A percentile compares a stretch with the other conserved stretches of the same genome.
phyloP scores from a whole-genome alignment of 2,329 filamentous ascomycete genomes.

The Cladorrhinum sp. region DNA sequence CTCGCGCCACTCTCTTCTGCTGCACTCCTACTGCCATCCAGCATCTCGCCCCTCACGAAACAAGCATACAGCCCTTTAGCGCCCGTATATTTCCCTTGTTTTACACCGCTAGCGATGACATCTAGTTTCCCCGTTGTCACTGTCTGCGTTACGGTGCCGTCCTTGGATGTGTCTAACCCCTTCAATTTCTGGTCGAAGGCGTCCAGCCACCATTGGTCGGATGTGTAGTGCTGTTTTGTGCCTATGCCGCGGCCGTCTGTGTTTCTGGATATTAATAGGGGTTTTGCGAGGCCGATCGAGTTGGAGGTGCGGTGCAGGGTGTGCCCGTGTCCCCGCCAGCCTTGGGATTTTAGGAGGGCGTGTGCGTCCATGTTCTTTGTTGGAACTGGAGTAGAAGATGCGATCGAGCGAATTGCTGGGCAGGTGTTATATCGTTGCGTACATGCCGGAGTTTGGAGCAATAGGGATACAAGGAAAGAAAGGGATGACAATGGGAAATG shows the following conservation, averaged over 20 bases:
- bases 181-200: conserved; percentile 90
- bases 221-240: conserved; percentile 63
- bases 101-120: conserved; percentile 47
- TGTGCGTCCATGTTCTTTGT: conserved; percentile 69
- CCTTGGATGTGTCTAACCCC: conserved; percentile 64
- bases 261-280: conserved; percentile 80
- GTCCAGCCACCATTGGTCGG: conserved; percentile 95
- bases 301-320: conserved; percentile 75
- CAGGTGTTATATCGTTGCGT: background rate
- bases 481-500: background rate
- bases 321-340: conserved; percentile 87
- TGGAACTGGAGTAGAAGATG: background rate
- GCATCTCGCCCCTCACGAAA: conserved; percentile 78
- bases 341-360: conserved; percentile 78
- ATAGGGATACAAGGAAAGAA: background rate
- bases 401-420: background rate
- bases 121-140: conserved; percentile 52
- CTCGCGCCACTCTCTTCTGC: conserved; percentile 13
- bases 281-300: conserved; percentile 74
- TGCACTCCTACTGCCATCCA: conserved; percentile 64
- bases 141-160: conserved; percentile 56
- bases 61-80: conserved; percentile 70
- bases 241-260: conserved; percentile 78
- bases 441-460: background rate
- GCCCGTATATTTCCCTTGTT: conserved; percentile 57